Base-by-base conservation (phyloP, 2,329 filamentous ascomycete genomes). In the Sclerotinia sclerotiorum region DNA sequence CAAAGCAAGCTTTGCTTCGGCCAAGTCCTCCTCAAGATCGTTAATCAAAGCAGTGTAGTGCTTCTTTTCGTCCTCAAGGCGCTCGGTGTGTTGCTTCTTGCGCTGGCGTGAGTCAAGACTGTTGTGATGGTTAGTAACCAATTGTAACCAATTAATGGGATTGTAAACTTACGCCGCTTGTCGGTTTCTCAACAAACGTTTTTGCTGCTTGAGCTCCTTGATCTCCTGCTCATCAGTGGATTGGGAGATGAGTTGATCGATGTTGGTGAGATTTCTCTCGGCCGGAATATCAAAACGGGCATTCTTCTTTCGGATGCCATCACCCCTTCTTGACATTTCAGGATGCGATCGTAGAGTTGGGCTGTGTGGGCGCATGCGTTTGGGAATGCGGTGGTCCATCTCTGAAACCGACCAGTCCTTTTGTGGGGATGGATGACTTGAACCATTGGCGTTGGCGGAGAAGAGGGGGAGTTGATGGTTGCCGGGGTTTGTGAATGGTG, bases 161-260 rank as follows among this genome's bases (percentile, higher is more conserved):
- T 72, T 73, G 73, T 75, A 71, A 74, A 71, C 91, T 84, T 88
- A 97, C 93, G 95, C 95, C 81, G 95, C 95, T 83, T 98, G 94
- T 77, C 95, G 89, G 82, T 99, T 99, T 77, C 95, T 88, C 72
- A 99, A 84, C 71, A 99, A 84, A 70, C 95, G 90, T 85, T 98
- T 98, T 81, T 97, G 95, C 79, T 97, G 93, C 87, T 99, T 99
- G 76, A 99, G 85, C 82, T 98, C 94, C 85, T 97, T 98, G 83
- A 97, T 91, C 82, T 97, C 90, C 73, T 95, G 89, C 77, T 98
- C 94, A 79, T 96, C 90, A 68, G 88, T 93, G 48, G 93, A 94
- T 80, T 92, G 89, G 65, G 90, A 85, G 80, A 99, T 98, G 77
- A 98, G 85, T 70, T 92, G 86, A 79, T 99, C 95, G 80, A 99